phyloP scores from a whole-genome alignment of 345 rosid genomes.

The Zanthoxylum bungeanum region DNA sequence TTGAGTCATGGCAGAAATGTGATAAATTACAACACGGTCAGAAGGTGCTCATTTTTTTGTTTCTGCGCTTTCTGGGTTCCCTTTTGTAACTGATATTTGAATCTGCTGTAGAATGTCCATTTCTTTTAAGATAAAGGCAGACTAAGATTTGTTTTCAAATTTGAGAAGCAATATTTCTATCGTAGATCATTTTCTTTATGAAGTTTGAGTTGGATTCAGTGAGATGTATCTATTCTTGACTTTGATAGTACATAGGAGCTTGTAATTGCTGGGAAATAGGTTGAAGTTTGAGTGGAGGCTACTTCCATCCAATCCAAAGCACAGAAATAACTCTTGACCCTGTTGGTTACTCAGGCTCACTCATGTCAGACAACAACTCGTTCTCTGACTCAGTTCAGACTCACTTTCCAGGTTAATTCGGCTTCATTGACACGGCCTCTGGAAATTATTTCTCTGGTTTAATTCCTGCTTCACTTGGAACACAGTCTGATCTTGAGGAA shows the following conservation, averaged over 20 bases:
- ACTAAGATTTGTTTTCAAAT: neutral
- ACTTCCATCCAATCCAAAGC: neutral
- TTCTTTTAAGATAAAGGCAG: neutral
- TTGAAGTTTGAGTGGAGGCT: neutral
- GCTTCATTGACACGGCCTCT: slow-evolving; percentile 33
- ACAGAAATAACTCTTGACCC: slow-evolving; percentile 42
- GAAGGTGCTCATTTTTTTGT: slow-evolving; percentile 25
- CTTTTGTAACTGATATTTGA: neutral
- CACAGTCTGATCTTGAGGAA: slow-evolving; percentile 33
- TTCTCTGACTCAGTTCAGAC: slow-evolving; percentile 33
- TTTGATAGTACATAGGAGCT: neutral
- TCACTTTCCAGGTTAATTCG: slow-evolving; percentile 29
- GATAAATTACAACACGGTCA: slow-evolving; percentile 4
- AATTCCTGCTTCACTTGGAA: slow-evolving; percentile 29
- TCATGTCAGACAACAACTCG: slow-evolving; percentile 31
- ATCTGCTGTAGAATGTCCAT: neutral
- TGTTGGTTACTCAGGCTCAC: slow-evolving; percentile 34
- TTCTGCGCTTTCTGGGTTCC: slow-evolving; percentile 32
- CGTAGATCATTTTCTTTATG: neutral
- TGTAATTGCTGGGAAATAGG: too few species aligned
- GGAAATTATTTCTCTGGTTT: slow-evolving; percentile 27
- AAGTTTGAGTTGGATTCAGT: too few species aligned
- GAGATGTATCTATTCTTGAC: too few species aligned
- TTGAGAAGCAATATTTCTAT: too few species aligned
- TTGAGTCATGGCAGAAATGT: slow-evolving; percentile 5